A percentile compares a stretch with the other conserved stretches of the same genome.
phyloP scores from a whole-genome alignment of 2,329 filamentous ascomycete species.

The Scleromitrula shiraiana region DNA sequence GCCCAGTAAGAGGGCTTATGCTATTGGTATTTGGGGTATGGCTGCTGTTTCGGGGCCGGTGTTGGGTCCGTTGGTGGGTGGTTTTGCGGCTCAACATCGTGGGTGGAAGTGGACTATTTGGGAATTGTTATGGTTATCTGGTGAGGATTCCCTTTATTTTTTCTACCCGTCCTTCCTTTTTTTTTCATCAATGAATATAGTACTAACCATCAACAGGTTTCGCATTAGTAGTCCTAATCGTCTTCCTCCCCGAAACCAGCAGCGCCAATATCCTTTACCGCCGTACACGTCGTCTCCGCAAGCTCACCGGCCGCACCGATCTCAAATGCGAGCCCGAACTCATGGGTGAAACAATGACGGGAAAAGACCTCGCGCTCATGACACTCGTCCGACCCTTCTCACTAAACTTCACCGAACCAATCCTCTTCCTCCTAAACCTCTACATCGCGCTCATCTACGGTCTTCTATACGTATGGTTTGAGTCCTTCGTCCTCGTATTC shows the following conservation, averaged over 20 bases:
- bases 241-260: slow-evolving; percentile 57
- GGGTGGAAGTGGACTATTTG: slow-evolving; percentile 51
- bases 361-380: slow-evolving; percentile 40
- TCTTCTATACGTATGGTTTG: slow-evolving; percentile 56
- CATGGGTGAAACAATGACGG: slow-evolving; percentile 44
- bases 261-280: slow-evolving; percentile 49
- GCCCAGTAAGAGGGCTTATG: slow-evolving; percentile 48
- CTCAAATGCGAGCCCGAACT: slow-evolving; percentile 58
- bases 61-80: slow-evolving; percentile 51
- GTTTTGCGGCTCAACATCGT: slow-evolving; percentile 48
- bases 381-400: slow-evolving; percentile 51
- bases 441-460: slow-evolving; percentile 56
- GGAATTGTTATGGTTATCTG: slow-evolving; percentile 53
- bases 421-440: slow-evolving; percentile 52
- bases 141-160: slow-evolving; percentile 10
- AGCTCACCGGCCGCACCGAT: slow-evolving; percentile 42
- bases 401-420: slow-evolving; percentile 52
- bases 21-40: slow-evolving; percentile 50
- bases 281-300: slow-evolving; percentile 51
- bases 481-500: slow-evolving; percentile 55
- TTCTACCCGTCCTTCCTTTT: no score
- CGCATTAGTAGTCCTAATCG: slow-evolving; percentile 47
- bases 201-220: slow-evolving; percentile 27
- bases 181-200: not conserved
- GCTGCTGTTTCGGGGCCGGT: slow-evolving; percentile 40